A percentile compares a stretch with the other conserved stretches of the same genome.
Evolutionary conservation across 1,139 yeast species (phyloP).

Genomic region (Zygotorulaspora mrakii): DNA sequence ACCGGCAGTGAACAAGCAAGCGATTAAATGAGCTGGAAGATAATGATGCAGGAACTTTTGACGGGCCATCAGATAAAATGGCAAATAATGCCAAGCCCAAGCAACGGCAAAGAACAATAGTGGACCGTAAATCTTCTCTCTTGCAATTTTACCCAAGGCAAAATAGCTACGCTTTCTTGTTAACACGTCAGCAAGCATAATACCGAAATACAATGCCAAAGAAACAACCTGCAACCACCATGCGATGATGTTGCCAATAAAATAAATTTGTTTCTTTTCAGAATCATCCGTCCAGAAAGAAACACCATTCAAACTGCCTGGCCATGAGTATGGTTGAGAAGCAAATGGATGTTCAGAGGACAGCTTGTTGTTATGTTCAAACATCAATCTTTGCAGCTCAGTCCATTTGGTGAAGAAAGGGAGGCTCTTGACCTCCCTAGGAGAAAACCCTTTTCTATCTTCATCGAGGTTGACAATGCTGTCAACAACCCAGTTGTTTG

Average conservation of each 20-base stretch:
- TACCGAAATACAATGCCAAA: conserved; percentile 61
- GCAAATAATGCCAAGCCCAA: conserved; percentile 85
- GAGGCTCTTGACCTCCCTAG: conserved; percentile 52
- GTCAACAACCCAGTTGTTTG: conserved; percentile 75
- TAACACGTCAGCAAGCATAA: conserved; percentile 67
- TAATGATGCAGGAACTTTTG: conserved; percentile 94
- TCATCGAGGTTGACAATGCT: conserved; percentile 65
- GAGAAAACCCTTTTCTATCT: conserved; percentile 53
- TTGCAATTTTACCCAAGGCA: conserved; percentile 57
- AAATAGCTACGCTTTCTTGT: conserved; percentile 67
- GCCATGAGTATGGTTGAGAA: conserved; percentile 91
- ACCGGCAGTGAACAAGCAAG: conserved; percentile 79
- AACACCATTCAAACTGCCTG: conserved; percentile 85
- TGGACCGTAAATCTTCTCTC: conserved; percentile 74
- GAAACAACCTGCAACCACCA: conserved; percentile 83
- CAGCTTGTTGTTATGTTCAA: conserved; percentile 83
- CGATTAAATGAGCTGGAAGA: conserved; percentile 90
- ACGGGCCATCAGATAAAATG: conserved; percentile 88
- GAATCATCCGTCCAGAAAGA: conserved; percentile 89
- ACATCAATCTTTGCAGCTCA: conserved; percentile 86
- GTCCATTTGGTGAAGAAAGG: conserved; percentile 84
- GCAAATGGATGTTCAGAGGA: conserved; percentile 94
- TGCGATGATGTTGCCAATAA: conserved; percentile 85
- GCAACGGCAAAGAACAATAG: conserved; percentile 82
- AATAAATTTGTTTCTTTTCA: conserved; percentile 70